Percentiles rank a stretch among this genome's conserved stretches.
Conservation (phyloP, 83 land plant genomes). For the Thuja plicata region DNA sequence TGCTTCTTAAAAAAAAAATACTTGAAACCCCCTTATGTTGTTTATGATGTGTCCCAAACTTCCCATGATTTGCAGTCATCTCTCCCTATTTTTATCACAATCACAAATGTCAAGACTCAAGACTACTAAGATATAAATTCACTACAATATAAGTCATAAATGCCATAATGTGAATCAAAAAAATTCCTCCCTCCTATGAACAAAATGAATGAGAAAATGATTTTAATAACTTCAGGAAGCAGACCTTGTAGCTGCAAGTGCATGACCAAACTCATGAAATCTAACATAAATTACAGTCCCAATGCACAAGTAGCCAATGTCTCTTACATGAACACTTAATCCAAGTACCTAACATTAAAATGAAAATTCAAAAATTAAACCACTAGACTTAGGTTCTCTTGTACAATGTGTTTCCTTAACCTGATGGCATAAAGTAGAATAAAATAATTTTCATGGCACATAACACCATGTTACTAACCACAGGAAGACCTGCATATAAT, state of each 20-base stretch:
- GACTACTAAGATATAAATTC: neutral
- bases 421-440: neutral
- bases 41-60: neutral
- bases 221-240: neutral
- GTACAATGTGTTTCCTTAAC: neutral
- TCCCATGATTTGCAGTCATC: neutral
- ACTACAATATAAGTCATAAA: neutral
- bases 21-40: no score
- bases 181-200: neutral
- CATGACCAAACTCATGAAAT: constrained; percentile 76
- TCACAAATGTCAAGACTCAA: neutral
- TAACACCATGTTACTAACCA: neutral
- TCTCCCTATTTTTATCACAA: neutral
- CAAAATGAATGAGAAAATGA: neutral
- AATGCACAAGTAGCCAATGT: constrained; percentile 22
- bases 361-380: neutral
- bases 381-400: neutral
- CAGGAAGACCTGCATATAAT: constrained; percentile 1
- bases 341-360: constrained; percentile 23
- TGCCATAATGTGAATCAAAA: neutral
- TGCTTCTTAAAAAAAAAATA: no score
- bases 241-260: constrained; percentile 65
- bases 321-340: constrained; percentile 26
- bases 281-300: constrained; percentile 42
- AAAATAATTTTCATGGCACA: neutral